Evolutionary conservation across 306 rosid genomes (phyloP).

Genomic region (Prunus campanulata): DNA sequence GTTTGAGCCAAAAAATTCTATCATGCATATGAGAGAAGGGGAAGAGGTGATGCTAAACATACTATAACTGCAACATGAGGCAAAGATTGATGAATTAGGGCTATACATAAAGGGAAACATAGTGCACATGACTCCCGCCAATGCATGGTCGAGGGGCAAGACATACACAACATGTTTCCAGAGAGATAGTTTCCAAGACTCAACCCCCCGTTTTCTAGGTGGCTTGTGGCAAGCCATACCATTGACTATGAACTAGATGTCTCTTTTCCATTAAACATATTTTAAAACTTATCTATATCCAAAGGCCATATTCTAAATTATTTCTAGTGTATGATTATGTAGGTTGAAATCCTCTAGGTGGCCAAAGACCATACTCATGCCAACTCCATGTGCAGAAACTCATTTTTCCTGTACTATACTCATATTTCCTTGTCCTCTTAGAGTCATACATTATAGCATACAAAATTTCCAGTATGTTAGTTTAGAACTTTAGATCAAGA

Average conservation of each 20-base stretch:
- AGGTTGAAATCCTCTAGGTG: not conserved
- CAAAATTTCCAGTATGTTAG: not conserved
- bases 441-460: not conserved
- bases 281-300: not conserved
- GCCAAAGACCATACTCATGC: conserved; percentile 1
- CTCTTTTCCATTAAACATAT: not conserved
- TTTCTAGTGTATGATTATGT: not conserved
- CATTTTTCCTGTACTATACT: not conserved
- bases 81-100: not conserved
- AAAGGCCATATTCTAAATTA: not conserved
- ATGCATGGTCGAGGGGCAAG: not conserved
- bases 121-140: not conserved
- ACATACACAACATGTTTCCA: not conserved
- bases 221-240: not conserved
- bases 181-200: not conserved
- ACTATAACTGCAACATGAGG: not conserved
- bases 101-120: not conserved
- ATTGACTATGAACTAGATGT: not conserved
- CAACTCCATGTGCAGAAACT: not conserved
- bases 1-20: not conserved
- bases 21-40: not conserved
- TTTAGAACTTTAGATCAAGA: too few relatives aligned
- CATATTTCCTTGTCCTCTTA: not conserved
- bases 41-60: not conserved
- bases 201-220: not conserved